Evolutionary conservation across 2,329 filamentous ascomycete species (phyloP).

Genomic region (Aspergillus oerlinghausenensis): DNA sequence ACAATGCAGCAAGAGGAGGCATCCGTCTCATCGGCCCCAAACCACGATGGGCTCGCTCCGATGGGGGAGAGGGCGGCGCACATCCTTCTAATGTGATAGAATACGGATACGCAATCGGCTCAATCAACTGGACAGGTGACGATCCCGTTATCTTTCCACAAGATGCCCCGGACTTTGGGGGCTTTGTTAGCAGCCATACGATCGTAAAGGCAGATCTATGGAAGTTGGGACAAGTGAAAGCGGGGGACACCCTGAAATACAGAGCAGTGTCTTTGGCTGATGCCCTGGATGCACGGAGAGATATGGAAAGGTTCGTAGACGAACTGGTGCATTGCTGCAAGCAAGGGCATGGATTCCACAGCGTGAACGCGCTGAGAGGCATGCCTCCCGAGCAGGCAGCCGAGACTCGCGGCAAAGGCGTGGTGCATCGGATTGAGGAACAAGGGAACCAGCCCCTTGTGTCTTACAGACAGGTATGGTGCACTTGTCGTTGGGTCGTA

Average conservation of each 20-base stretch:
- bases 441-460: constrained; percentile 35
- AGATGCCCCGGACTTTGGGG: constrained; percentile 58
- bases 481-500: background rate
- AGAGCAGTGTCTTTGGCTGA: constrained; percentile 49
- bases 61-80: constrained; percentile 60
- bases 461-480: constrained; percentile 37
- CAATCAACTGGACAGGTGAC: constrained; percentile 59
- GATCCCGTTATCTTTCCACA: constrained; percentile 57
- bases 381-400: constrained; percentile 16
- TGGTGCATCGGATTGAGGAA: constrained; percentile 33
- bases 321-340: constrained; percentile 39
- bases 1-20: constrained; percentile 58
- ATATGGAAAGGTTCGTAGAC: constrained; percentile 44
- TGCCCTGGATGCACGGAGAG: constrained; percentile 44
- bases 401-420: constrained; percentile 23
- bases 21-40: constrained; percentile 57
- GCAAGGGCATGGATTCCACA: constrained; percentile 25
- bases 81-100: constrained; percentile 59
- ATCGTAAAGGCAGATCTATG: constrained; percentile 56
- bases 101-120: constrained; percentile 57
- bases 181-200: constrained; percentile 55
- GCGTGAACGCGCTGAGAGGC: constrained; percentile 28
- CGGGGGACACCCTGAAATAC: constrained; percentile 53
- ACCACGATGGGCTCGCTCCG: constrained; percentile 54
- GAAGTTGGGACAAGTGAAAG: constrained; percentile 59